phyloP scores from a whole-genome alignment of 2,329 filamentous ascomycete species.

The Fusarium sp. region DNA sequence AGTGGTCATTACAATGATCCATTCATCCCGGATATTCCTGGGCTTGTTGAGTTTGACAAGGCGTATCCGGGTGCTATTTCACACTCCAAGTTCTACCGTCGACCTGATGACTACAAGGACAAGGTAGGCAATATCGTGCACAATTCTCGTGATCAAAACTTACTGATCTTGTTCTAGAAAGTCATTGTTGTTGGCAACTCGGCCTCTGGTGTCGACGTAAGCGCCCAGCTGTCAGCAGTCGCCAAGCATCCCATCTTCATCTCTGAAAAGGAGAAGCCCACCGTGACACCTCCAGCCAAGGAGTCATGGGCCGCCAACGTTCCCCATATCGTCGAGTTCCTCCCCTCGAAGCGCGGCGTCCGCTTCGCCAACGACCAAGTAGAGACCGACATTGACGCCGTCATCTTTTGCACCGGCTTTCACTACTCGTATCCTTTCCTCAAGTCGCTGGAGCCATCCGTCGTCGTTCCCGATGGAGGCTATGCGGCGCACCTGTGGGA shows the following conservation, averaged over 20 bases:
- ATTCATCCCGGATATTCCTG: constrained; percentile 63
- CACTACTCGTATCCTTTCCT: constrained; percentile 81
- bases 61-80: constrained; percentile 59
- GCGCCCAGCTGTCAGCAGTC: constrained; percentile 65
- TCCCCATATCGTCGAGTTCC: constrained; percentile 58
- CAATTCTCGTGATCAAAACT: background rate
- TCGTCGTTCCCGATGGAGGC: constrained; percentile 67
- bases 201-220: constrained; percentile 75
- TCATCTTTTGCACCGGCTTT: constrained; percentile 88
- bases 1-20: constrained; percentile 70
- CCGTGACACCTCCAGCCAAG: constrained; percentile 42
- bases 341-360: constrained; percentile 57
- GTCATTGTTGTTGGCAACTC: constrained; percentile 72
- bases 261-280: constrained; percentile 55
- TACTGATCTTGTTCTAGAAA: constrained; percentile 58
- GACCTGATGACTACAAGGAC: constrained; percentile 45
- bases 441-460: constrained; percentile 51
- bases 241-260: constrained; percentile 63
- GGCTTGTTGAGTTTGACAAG: constrained; percentile 61
- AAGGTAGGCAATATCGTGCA: constrained; percentile 39
- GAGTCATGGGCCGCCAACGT: constrained; percentile 47
- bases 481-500: constrained; percentile 73
- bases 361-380: constrained; percentile 68
- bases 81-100: constrained; percentile 74
- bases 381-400: constrained; percentile 71